Evolutionary conservation across 306 rosid genomes (phyloP).

Genomic region (Sicyos edulis): DNA sequence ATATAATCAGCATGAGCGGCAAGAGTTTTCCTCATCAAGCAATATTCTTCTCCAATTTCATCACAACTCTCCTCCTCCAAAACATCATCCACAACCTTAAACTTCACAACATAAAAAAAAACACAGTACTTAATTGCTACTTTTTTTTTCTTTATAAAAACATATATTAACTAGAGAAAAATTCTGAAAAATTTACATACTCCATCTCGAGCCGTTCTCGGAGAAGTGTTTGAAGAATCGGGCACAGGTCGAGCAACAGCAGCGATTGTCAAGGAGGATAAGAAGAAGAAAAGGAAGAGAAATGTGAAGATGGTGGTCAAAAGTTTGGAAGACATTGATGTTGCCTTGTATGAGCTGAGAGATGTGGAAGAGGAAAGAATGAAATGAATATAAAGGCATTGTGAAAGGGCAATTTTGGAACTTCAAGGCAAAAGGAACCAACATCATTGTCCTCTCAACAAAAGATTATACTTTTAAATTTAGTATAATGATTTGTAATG

Average conservation of each 20-base stretch:
- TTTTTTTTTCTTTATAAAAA: neutral
- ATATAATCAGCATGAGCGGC: constrained; percentile 80
- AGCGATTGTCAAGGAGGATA: neutral
- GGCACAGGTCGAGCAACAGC: neutral
- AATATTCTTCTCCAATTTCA: constrained; percentile 60
- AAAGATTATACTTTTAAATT: neutral
- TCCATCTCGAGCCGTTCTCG: neutral
- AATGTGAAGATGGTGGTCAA: neutral
- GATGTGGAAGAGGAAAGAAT: neutral
- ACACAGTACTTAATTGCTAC: neutral
- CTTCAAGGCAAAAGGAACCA: neutral
- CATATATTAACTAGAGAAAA: neutral
- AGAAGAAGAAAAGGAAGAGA: constrained; percentile 1
- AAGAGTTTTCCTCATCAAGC: constrained; percentile 79
- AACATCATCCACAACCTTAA: constrained; percentile 41
- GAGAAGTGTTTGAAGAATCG: neutral
- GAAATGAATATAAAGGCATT: constrained; percentile 7
- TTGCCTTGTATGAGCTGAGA: neutral
- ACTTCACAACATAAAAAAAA: neutral
- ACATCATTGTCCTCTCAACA: neutral
- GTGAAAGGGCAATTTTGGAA: constrained; percentile 10
- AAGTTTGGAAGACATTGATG: constrained; percentile 17
- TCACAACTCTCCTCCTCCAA: constrained; percentile 53
- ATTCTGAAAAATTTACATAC: neutral
- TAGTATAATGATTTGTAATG: neutral